Evolutionary conservation across 2,329 filamentous ascomycete species (phyloP).

Genomic region (Fusarium concolor): DNA sequence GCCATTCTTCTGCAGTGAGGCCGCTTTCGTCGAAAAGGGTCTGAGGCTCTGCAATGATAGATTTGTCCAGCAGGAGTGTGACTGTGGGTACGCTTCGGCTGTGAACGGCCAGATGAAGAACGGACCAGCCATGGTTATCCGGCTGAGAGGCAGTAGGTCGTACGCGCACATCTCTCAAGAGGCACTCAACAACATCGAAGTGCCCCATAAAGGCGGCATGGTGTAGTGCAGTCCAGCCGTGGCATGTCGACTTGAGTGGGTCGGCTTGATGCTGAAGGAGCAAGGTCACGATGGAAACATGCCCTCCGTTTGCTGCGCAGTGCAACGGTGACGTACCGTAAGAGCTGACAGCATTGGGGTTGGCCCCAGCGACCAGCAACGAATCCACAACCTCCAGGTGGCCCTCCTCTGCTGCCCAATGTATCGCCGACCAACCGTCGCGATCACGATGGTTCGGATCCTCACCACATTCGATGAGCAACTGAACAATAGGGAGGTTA

Average conservation of each 20-base stretch:
- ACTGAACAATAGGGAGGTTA: rapidly evolving
- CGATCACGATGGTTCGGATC: background rate
- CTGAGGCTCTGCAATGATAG: background rate
- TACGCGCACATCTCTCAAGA: background rate
- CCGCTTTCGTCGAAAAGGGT: background rate
- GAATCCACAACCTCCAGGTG: background rate
- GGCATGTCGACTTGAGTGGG: background rate
- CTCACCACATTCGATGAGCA: background rate
- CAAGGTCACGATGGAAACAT: background rate
- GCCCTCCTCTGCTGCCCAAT: background rate
- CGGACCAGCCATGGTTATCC: background rate
- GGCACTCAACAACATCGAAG: background rate
- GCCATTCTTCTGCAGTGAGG: background rate
- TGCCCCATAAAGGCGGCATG: background rate
- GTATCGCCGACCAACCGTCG: background rate
- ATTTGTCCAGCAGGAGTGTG: background rate
- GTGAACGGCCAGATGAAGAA: background rate
- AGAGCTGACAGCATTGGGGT: background rate
- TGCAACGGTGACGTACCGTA: background rate
- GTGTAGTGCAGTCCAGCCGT: background rate
- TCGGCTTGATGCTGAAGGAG: rapidly evolving
- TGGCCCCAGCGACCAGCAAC: rapidly evolving
- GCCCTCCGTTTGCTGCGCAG: background rate
- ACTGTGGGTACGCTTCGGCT: background rate
- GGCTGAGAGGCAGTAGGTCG: background rate